Evolutionary conservation across 768 basidiomycete genomes (phyloP), one percentile per base, ranked within the genome.

Genomic region (Cystofilobasidium bisporidii): DNA sequence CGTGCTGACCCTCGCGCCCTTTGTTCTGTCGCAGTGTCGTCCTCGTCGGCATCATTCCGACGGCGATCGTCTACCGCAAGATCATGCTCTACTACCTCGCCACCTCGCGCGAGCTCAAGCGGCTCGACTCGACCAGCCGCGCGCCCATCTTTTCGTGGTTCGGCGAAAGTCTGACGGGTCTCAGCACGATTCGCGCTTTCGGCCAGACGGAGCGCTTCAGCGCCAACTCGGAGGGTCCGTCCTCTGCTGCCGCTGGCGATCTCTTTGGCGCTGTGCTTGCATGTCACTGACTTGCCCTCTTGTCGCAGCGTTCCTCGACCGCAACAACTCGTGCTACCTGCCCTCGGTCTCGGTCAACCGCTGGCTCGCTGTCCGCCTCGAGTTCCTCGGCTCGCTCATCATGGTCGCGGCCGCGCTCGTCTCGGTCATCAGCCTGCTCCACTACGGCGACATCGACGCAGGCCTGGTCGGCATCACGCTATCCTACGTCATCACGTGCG

Each of bases 401-500:
- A 89, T 94, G 70, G 79, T 91, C 61, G 79, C 85, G 14, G 85
- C 87, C 1, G 86, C 87, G 5, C 50, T 81, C 0, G 78, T 90
- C 61, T 83, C 90, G 0, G 79, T 91, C 70, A 75, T 80, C 12
- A 87, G 87, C 0, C 81, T 92, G n/a, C 78, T 85, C 41, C 85
- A 86, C 11, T 86, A 82, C 14, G 84, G 85, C 0, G 74, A 71
- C 20, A 86, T 96, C 14, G 88, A 93, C 77, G 88, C 90, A 4
- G 91, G 89, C 0, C 79, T 92, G 26, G 90, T 93, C 32, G 91
- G 91, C 10, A 80, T 93, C 69, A 86, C 93, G 28, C 77, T 93
- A 70, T 86, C 87, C 0, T 93, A 93, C 75, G 88, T 88, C 1
- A 76, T 92, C 71, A 83, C 72, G 28, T 43, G 3, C 43, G 43